Evolutionary conservation across 1,284 basidiomycete species (phyloP).

Genomic region (Laetiporus sulphureus): DNA sequence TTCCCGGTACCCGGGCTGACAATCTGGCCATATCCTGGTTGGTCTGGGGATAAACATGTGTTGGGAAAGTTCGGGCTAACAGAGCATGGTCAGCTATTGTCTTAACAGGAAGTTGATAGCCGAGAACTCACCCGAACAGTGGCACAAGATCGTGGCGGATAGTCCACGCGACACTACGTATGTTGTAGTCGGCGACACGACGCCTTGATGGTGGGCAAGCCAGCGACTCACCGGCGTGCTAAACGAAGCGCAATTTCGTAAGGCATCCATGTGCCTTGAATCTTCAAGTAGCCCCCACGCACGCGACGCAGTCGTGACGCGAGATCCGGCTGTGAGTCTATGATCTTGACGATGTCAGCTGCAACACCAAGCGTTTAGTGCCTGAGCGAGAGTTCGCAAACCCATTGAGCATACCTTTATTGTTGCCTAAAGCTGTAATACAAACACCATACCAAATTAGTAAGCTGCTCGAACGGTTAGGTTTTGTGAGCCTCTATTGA

Average conservation of each 20-base stretch:
- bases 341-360: slow-evolving; percentile 88
- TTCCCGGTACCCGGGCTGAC: slow-evolving; percentile 56
- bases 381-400: slow-evolving; percentile 13
- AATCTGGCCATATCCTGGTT: slow-evolving; percentile 76
- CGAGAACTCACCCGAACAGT: slow-evolving; percentile 61
- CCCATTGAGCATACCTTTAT: slow-evolving; percentile 55
- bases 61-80: slow-evolving; percentile 58
- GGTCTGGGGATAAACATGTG: slow-evolving; percentile 74
- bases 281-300: slow-evolving; percentile 81
- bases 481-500: slow-evolving; percentile 20
- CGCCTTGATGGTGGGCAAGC: slow-evolving; percentile 8
- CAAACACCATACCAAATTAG: too few relatives aligned
- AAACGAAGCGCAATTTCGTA: slow-evolving; percentile 76
- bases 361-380: slow-evolving; percentile 5
- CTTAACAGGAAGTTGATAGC: not conserved
- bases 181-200: slow-evolving; percentile 13
- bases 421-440: slow-evolving; percentile 71
- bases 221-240: slow-evolving; percentile 56
- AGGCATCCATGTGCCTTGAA: slow-evolving; percentile 87
- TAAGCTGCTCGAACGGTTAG: not conserved
- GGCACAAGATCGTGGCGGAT: slow-evolving; percentile 79
- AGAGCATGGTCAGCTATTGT: not conserved
- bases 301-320: slow-evolving; percentile 75
- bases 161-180: slow-evolving; percentile 74
- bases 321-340: slow-evolving; percentile 81